These are phyloP conservation scores for Globisporangium recalcitrans DNA, from an alignment of 352 stramenopile species.

Conservation along the genomic window DNA sequence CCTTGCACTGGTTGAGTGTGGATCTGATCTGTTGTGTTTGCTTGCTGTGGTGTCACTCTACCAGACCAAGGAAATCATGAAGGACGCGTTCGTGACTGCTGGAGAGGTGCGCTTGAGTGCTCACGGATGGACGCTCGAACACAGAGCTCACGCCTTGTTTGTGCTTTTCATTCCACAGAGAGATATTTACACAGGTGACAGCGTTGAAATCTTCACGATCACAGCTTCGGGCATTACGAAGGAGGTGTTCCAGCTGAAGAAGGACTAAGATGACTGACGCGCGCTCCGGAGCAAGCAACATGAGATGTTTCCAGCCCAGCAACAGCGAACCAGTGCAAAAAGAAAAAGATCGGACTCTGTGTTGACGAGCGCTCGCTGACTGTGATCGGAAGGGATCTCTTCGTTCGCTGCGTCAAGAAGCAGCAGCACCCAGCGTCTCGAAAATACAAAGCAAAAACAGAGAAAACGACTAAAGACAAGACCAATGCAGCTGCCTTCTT, in stretches of 20 bases:
- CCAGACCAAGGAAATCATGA: constrained; percentile 96
- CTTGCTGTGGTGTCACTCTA: not conserved
- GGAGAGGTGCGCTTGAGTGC: constrained; percentile 72
- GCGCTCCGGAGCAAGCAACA: not conserved
- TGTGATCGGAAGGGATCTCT: too few relatives aligned
- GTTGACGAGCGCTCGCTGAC: not conserved
- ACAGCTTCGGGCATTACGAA: constrained; percentile 89
- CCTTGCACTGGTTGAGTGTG: not conserved
- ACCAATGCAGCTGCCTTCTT: not conserved
- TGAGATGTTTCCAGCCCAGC: not conserved
- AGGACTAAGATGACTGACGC: constrained; percentile 71
- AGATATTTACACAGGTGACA: constrained; percentile 99
- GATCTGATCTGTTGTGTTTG: not conserved
- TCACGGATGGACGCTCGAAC: not conserved
- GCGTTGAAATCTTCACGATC: constrained; percentile 97
- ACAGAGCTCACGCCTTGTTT: not conserved
- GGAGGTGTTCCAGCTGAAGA: constrained; percentile 93
- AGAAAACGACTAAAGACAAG: not conserved
- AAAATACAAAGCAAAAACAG: not conserved
- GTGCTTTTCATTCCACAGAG: constrained; percentile 38
- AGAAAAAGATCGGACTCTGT: not conserved
- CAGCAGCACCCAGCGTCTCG: not conserved
- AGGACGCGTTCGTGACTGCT: constrained; percentile 97
- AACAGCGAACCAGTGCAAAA: not conserved
- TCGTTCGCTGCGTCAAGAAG: not conserved